Evolutionary conservation across 805 yeast genomes (phyloP).

Genomic region (Spathaspora hagerdaliae): DNA sequence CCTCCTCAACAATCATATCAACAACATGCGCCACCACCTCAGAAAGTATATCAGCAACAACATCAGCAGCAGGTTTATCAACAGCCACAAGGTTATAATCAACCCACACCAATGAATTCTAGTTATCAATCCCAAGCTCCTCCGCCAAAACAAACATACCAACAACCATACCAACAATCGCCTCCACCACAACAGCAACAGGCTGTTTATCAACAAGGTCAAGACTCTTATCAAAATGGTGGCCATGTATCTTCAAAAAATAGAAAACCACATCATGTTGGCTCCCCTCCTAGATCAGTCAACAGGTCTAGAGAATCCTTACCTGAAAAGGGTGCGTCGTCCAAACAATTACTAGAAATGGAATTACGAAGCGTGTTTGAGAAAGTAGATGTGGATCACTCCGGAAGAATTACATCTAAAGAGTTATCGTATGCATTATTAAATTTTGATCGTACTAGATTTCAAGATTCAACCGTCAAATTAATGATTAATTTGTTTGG

Average conservation of each 20-base stretch:
- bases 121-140: constrained; percentile 5
- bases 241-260: neutral
- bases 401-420: constrained; percentile 51
- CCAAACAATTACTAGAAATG: constrained; percentile 41
- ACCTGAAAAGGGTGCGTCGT: constrained; percentile 14
- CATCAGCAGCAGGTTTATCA: constrained; percentile 10
- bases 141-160: constrained; percentile 7
- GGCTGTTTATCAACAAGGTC: constrained; percentile 4
- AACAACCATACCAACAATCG: constrained; percentile 6
- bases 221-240: constrained; percentile 8
- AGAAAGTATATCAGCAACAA: constrained; percentile 9
- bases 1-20: constrained; percentile 8
- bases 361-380: constrained; percentile 50
- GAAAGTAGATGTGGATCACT: constrained; percentile 49
- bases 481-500: constrained; percentile 65
- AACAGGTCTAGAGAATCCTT: constrained; percentile 19
- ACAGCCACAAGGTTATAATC: neutral
- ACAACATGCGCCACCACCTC: constrained; percentile 9
- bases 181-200: constrained; percentile 10
- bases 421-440: constrained; percentile 58
- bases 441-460: constrained; percentile 62
- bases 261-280: neutral
- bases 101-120: constrained; percentile 1
- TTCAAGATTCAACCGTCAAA: constrained; percentile 55
- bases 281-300: constrained; percentile 4